Evolutionary conservation across 148 eudicot genomes (phyloP).

Genomic region (Camellia lanceoleosa): DNA sequence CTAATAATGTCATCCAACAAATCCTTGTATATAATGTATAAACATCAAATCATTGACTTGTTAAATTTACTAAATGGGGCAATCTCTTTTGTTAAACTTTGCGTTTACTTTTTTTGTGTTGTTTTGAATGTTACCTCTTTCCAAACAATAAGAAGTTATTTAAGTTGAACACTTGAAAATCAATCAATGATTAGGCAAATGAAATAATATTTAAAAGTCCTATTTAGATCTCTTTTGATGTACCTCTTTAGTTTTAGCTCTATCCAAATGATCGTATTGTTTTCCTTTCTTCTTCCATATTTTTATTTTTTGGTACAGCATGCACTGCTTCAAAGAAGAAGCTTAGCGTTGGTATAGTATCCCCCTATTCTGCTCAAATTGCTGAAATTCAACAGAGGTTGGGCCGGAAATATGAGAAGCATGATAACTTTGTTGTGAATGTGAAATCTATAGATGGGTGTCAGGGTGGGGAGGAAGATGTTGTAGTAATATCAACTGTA

Average conservation of each 20-base stretch:
- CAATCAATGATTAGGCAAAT: too few species aligned
- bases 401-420: constrained; percentile 24
- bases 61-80: too few species aligned
- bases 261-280: background rate
- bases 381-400: constrained; percentile 37
- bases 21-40: too few species aligned
- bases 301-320: constrained; percentile 24
- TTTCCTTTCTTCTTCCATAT: background rate
- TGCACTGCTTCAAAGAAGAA: constrained; percentile 25
- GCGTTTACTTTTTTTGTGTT: too few species aligned
- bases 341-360: constrained; percentile 41
- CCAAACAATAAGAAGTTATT: too few species aligned
- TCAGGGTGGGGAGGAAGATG: constrained; percentile 58
- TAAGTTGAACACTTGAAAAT: too few species aligned
- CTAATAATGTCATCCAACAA: too few species aligned
- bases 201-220: too few species aligned
- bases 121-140: too few species aligned
- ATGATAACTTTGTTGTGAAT: constrained; percentile 28
- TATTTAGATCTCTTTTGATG: too few species aligned
- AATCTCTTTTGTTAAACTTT: too few species aligned
- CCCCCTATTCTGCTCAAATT: constrained; percentile 60
- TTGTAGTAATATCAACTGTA: constrained; percentile 60
- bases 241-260: background rate
- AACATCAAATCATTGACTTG: too few species aligned
- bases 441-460: constrained; percentile 50